phyloP scores from a whole-genome alignment of 257 asterid species.

The Plantago ovata region DNA sequence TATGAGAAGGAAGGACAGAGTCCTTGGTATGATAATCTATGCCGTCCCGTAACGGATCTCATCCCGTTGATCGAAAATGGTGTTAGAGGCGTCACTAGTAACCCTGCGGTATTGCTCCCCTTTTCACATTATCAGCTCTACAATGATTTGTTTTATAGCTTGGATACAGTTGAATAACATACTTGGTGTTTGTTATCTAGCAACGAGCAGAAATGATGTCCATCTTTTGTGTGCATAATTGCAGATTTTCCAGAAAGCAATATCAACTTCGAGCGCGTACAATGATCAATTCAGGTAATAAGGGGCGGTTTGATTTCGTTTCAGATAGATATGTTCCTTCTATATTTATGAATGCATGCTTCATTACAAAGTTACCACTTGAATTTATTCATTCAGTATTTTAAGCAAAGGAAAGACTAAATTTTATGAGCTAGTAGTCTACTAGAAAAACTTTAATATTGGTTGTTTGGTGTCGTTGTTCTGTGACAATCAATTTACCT shows the following conservation, averaged over 20 bases:
- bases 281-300: conserved; percentile 93
- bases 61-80: conserved; percentile 89
- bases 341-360: neutral
- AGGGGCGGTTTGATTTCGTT: conserved; percentile 15
- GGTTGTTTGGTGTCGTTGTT: no score
- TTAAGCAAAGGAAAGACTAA: conserved; percentile 6
- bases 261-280: conserved; percentile 95
- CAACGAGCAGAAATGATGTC: no score
- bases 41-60: conserved; percentile 98
- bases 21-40: conserved; percentile 96
- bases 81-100: conserved; percentile 96
- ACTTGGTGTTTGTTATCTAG: neutral
- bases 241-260: conserved; percentile 99
- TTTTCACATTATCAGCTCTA: neutral
- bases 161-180: neutral
- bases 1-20: conserved; percentile 96
- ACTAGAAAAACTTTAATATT: neutral
- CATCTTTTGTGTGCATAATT: conserved; percentile 13
- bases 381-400: no score
- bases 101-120: conserved; percentile 74
- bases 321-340: neutral
- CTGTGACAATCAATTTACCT: no score
- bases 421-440: neutral
- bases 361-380: neutral
- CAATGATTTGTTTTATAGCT: neutral